Base-by-base conservation (phyloP, 2,329 filamentous ascomycete species). In the Westerdykella aurantiaca region DNA sequence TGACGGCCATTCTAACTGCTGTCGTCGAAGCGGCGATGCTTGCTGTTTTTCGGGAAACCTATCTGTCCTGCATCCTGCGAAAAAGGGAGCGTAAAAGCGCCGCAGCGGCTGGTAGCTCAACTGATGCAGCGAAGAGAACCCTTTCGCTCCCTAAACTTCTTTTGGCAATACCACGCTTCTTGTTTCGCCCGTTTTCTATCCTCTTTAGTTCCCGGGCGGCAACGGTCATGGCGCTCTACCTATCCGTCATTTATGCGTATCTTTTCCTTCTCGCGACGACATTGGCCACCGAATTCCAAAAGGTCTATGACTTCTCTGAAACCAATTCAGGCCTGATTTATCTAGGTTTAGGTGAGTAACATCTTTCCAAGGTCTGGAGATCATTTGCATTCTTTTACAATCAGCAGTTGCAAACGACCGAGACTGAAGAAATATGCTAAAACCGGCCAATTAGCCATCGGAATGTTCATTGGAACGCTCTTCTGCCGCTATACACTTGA, bases 21-120 rank as follows among this genome's bases (percentile, higher is more conserved):
- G 48, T 68, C 1, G 78, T 74, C 48, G 77, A 79, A 58, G 25
- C 77, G 0, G 39, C 73, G 4, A 77, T 81, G 48, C 57, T 82
- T 6, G 64, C 65, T 0, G 73, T 66, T 53, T 80, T 78, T 53
- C 64, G 72, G 5, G 81, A 85, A 65, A 84, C 81, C 11, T 84
- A 83, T 61, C 76, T 75, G 53, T 71, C 80, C 34, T 65, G 72
- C 1, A 79, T 83, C 37, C 61, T 83, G 34, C 56, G 50, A 45
- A 45, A n/a, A 31, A 40, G 23, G 59, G 43, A 45, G 46, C 49
- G 41, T 60, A 46, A 41, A 58, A 39, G 39, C 46, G 71, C 17
- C 66, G n/a, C n/a, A n/a, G n/a, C n/a, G n/a, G n/a, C n/a, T n/a
- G n/a, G n/a, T n/a, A n/a, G n/a, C n/a, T n/a, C n/a, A n/a, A n/a